Base-by-base conservation (phyloP, 2,329 filamentous ascomycete genomes). In the Colletotrichum gigasporum region DNA sequence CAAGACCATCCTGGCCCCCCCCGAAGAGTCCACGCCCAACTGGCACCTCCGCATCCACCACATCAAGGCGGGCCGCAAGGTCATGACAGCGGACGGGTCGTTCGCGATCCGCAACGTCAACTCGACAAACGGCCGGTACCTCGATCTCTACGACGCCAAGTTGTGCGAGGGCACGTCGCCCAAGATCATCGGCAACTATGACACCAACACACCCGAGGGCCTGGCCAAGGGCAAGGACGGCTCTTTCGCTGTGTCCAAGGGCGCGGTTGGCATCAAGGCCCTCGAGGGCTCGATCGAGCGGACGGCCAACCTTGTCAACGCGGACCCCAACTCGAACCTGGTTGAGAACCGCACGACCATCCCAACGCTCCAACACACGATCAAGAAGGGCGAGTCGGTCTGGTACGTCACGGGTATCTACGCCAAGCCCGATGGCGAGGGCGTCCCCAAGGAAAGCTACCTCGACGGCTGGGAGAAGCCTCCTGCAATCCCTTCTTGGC, bases 281-380 rank as follows among this genome's bases (percentile, higher is more conserved):
- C 78, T 83, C 58, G 91, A 81, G 71, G 80, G 81, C 1, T 78
- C 73, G 8, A 79, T 78, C 7, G 76, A 73, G 12, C 81, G 90
- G 18, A 77, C 75, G 56, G 91, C 91, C 3, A 88, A 85, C 72
- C 81, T 93, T 24, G 87, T 94, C 48, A 88, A 93, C 61, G 90
- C 91, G 10, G 92, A 94, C 73, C 91, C 91, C 6, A 94, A 94
- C 78, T 91, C 89, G 48, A 94, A 94, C 76, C 78, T 94, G 32
- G 82, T 93, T 2, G 89, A 93, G 77, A 87, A 88, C 63, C 80
- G 91, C 63, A 93, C 90, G 4, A 83, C 91, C 41, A 85, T 94
- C 69, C 92, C 92, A 22, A 89, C 89, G 28, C 76, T 94, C 71
- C 86, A 89, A 72, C 82, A 85, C 67, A 88, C 86, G 24, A 74